Percentiles rank a stretch among this genome's conserved stretches.
These are phyloP conservation scores for Fusarium setosum DNA, from an alignment of 2,329 filamentous ascomycete species.

Conservation along the genomic window DNA sequence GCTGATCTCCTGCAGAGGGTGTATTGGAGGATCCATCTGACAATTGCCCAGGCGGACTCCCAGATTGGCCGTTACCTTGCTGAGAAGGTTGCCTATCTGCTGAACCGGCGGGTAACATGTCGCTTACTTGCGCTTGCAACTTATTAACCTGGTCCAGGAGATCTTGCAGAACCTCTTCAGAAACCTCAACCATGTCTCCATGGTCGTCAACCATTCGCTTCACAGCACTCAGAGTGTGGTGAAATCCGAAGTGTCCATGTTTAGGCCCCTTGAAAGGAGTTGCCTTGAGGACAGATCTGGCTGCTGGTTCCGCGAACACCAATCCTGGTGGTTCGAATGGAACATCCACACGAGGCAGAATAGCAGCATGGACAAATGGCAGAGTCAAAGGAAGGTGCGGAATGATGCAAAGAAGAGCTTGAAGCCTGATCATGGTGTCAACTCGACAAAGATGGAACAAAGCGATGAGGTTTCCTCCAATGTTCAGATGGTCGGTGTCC, in stretches of 20 bases:
- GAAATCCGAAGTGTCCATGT: constrained; percentile 16
- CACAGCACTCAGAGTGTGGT: constrained; percentile 30
- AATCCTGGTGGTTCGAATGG: constrained; percentile 17
- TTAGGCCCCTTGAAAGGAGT: constrained; percentile 20
- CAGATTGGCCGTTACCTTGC: constrained; percentile 12
- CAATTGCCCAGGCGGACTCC: constrained; percentile 18
- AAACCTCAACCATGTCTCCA: constrained; percentile 39
- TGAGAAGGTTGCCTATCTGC: constrained; percentile 10
- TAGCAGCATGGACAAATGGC: constrained; percentile 15
- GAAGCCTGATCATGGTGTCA: constrained; percentile 38
- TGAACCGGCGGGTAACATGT: constrained; percentile 38
- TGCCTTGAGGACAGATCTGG: constrained; percentile 11
- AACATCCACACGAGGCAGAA: constrained; percentile 13
- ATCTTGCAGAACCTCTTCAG: constrained; percentile 36
- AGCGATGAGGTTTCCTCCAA: neutral
- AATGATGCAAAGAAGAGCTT: constrained; percentile 33
- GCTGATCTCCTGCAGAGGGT: constrained; percentile 3
- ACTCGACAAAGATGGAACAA: constrained; percentile 3
- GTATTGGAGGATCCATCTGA: constrained; percentile 9
- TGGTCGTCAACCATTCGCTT: constrained; percentile 41
- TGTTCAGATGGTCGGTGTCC: neutral
- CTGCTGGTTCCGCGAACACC: constrained; percentile 13
- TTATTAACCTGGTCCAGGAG: constrained; percentile 45
- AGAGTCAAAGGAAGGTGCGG: constrained; percentile 18
- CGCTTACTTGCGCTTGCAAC: constrained; percentile 43